Conservation (phyloP, 768 basidiomycete genomes). For the Kwoniella botswanensis region DNA sequence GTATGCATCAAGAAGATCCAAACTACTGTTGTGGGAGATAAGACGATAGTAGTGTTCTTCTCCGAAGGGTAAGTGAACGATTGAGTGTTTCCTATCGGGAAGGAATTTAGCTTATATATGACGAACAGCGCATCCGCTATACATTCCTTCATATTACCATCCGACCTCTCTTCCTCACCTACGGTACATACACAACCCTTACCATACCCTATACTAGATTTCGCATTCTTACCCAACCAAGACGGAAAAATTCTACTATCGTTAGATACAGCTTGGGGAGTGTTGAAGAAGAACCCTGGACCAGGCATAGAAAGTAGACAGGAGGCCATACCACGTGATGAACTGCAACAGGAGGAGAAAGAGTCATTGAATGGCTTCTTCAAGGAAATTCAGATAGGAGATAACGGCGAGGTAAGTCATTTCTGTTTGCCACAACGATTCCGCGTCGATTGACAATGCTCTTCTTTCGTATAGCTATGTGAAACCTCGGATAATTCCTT, state of each 20-base stretch:
- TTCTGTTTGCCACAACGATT: neutral
- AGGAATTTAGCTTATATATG: neutral
- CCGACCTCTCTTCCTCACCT: conserved; percentile 20
- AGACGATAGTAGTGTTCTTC: conserved; percentile 52
- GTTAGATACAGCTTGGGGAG: conserved; percentile 52
- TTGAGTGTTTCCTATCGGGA: neutral
- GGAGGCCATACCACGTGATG: conserved; percentile 23
- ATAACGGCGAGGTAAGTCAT: conserved; percentile 27
- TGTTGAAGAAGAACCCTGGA: conserved; percentile 37
- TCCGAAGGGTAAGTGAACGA: conserved; percentile 50
- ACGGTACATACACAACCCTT: conserved; percentile 39
- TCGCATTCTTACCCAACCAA: conserved; percentile 31
- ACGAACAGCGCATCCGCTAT: conserved; percentile 40
- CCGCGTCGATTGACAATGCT: neutral
- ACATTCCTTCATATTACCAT: conserved; percentile 44
- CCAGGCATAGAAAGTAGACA: conserved; percentile 18
- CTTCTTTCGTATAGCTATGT: neutral
- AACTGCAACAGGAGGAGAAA: conserved; percentile 11
- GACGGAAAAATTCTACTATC: conserved; percentile 38
- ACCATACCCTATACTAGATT: conserved; percentile 46
- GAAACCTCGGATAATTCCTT: neutral
- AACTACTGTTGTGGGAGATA: conserved; percentile 30
- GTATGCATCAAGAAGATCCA: conserved; percentile 54
- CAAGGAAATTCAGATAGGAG: conserved; percentile 24
- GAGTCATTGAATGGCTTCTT: conserved; percentile 18